Percentiles rank a stretch among this genome's conserved stretches.
Evolutionary conservation across 2,329 filamentous ascomycete species (phyloP).

Genomic region (Huntiella bhutanensis): DNA sequence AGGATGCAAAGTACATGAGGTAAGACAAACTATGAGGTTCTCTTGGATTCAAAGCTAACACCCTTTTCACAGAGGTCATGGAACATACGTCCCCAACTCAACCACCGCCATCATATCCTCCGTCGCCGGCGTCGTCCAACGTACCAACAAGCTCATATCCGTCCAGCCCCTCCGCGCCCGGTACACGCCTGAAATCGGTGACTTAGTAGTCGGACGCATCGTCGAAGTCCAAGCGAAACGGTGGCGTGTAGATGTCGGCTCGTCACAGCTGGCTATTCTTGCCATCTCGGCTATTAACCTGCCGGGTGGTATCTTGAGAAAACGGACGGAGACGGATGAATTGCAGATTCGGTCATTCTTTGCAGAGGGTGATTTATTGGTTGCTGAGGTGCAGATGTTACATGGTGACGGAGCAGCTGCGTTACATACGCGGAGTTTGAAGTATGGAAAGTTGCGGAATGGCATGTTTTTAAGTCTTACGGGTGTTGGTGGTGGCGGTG

Average conservation of each 20-base stretch:
- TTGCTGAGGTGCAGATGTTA: constrained; percentile 85
- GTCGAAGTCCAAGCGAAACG: constrained; percentile 82
- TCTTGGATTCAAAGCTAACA: not conserved
- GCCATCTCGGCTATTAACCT: constrained; percentile 84
- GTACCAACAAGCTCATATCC: constrained; percentile 92
- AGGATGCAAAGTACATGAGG: constrained; percentile 94
- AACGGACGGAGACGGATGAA: constrained; percentile 88
- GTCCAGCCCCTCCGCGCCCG: constrained; percentile 78
- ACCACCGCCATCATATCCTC: constrained; percentile 64
- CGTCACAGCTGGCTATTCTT: constrained; percentile 65
- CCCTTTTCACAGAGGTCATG: constrained; percentile 53
- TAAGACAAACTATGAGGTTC: constrained; percentile 19
- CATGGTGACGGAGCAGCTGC: constrained; percentile 71
- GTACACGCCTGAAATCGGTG: constrained; percentile 90
- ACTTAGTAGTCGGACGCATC: constrained; percentile 84
- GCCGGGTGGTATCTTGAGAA: constrained; percentile 77
- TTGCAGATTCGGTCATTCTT: constrained; percentile 96
- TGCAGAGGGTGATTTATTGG: constrained; percentile 78
- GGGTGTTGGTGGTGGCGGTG: constrained; percentile 68
- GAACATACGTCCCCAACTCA: constrained; percentile 54
- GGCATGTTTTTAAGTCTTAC: constrained; percentile 71
- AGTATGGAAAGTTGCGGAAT: constrained; percentile 91
- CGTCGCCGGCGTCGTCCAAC: constrained; percentile 73
- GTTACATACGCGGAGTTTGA: constrained; percentile 74
- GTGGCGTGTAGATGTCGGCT: constrained; percentile 90